Evolutionary conservation across 2,329 filamentous ascomycete species (phyloP).

Genomic region (Thermochaetoides dissita): DNA sequence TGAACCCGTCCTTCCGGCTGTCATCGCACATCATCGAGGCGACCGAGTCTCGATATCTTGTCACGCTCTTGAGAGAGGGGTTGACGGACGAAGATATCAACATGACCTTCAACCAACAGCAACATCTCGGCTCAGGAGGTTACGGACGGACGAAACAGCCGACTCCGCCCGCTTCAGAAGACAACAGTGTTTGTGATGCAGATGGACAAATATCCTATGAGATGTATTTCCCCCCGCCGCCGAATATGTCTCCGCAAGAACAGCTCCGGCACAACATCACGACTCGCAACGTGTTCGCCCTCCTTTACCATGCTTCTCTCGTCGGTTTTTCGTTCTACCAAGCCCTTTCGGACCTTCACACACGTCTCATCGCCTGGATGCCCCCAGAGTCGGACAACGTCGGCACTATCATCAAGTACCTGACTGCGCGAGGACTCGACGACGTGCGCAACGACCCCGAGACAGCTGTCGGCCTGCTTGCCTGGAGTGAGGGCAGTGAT

Average conservation of each 20-base stretch:
- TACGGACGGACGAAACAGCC: conserved; percentile 22
- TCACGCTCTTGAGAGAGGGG: conserved; percentile 39
- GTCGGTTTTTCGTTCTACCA: conserved; percentile 51
- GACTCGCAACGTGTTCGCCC: conserved; percentile 54
- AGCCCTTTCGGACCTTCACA: conserved; percentile 47
- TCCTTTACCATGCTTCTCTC: conserved; percentile 49
- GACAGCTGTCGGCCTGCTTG: conserved; percentile 45
- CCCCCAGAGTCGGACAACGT: conserved; percentile 42
- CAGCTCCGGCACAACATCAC: conserved; percentile 47
- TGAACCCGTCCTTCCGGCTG: conserved; percentile 40
- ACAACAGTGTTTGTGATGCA: conserved; percentile 26
- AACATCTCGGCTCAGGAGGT: conserved; percentile 15
- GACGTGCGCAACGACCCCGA: conserved; percentile 49
- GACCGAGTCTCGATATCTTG: conserved; percentile 39
- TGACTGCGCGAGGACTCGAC: conserved; percentile 45
- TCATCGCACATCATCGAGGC: conserved; percentile 45
- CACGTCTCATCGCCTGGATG: conserved; percentile 45
- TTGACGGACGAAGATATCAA: conserved; percentile 34
- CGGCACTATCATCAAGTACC: conserved; percentile 46
- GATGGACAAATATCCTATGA: conserved; percentile 46
- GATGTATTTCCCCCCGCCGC: conserved; percentile 48
- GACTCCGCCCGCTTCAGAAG: conserved; percentile 32
- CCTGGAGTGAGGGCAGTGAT: conserved; percentile 49
- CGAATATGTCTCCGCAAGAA: conserved; percentile 31
- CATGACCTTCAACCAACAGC: conserved; percentile 19